Percentiles rank a stretch among this genome's conserved stretches.
Evolutionary conservation across 768 basidiomycete genomes (phyloP).

Genomic region (Hypholoma fasciculare): DNA sequence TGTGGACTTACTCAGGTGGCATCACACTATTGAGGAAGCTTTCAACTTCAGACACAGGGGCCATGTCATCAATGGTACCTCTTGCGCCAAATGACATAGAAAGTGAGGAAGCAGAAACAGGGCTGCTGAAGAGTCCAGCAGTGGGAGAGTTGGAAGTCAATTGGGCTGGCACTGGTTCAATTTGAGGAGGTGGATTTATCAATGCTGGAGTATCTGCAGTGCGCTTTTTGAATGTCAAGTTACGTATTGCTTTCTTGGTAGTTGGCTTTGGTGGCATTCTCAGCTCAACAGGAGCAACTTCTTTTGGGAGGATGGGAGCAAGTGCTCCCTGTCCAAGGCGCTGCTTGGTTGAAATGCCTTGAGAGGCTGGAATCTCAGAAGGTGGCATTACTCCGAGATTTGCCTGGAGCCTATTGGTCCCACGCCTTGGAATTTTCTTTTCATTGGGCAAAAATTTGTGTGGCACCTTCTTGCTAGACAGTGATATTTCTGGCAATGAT

Average conservation of each 20-base stretch:
- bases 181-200: too few relatives aligned
- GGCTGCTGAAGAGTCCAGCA: too few relatives aligned
- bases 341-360: constrained; percentile 51
- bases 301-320: constrained; percentile 36
- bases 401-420: constrained; percentile 18
- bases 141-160: too few relatives aligned
- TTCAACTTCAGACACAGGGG: constrained; percentile 23
- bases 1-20: constrained; percentile 24
- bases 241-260: constrained; percentile 1
- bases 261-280: constrained; percentile 7
- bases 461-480: not conserved
- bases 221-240: constrained; percentile 46
- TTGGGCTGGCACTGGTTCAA: too few relatives aligned
- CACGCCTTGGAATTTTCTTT: constrained; percentile 19
- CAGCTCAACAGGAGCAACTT: constrained; percentile 18
- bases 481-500: constrained; percentile 12
- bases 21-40: constrained; percentile 38
- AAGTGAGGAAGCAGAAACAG: not conserved
- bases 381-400: constrained; percentile 18
- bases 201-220: not conserved
- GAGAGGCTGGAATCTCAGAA: constrained; percentile 20
- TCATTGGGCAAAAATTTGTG: constrained; percentile 1
- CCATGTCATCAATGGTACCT: not conserved
- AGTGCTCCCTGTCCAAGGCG: constrained; percentile 43
- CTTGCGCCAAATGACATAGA: not conserved